Evolutionary conservation across 2,329 filamentous ascomycete genomes (phyloP).

Genomic region (Fusarium verrucosum): DNA sequence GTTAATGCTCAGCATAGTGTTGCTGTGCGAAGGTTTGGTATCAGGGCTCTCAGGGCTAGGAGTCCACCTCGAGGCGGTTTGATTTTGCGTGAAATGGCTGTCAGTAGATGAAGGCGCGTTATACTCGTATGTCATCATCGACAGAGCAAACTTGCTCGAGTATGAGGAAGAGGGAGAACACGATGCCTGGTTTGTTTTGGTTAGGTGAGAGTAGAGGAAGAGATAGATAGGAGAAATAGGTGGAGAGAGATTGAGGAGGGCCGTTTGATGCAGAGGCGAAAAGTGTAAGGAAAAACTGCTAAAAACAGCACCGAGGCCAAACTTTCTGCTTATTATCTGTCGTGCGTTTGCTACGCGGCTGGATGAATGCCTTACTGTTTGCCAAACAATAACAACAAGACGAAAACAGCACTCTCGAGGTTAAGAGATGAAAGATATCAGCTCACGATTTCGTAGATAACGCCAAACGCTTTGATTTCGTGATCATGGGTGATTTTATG

Average conservation of each 20-base stretch:
- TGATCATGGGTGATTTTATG: neutral
- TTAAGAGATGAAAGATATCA: neutral
- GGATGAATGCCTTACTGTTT: conserved; percentile 5
- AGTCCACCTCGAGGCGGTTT: conserved; percentile 30
- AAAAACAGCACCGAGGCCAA: conserved; percentile 3
- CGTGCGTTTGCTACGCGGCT: neutral
- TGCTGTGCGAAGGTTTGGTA: conserved; percentile 26
- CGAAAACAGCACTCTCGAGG: neutral
- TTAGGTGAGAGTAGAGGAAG: neutral
- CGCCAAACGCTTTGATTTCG: neutral
- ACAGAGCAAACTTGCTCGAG: neutral
- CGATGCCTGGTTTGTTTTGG: neutral
- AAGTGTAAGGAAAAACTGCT: conserved; percentile 17
- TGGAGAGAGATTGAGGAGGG: neutral
- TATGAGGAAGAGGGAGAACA: neutral
- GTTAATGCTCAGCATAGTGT: conserved; percentile 51
- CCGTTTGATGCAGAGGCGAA: neutral
- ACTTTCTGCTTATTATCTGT: conserved; percentile 4
- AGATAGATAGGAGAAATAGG: neutral
- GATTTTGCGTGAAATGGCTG: conserved; percentile 11
- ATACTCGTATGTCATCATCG: conserved; percentile 24
- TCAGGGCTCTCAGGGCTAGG: conserved; percentile 26
- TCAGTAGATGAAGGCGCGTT: conserved; percentile 10
- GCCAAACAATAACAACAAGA: conserved; percentile 17
- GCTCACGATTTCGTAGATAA: neutral